Percentiles rank a stretch among this genome's conserved stretches.
phyloP scores from a whole-genome alignment of 1,284 basidiomycete genomes.

The Golubevia pallescens region DNA sequence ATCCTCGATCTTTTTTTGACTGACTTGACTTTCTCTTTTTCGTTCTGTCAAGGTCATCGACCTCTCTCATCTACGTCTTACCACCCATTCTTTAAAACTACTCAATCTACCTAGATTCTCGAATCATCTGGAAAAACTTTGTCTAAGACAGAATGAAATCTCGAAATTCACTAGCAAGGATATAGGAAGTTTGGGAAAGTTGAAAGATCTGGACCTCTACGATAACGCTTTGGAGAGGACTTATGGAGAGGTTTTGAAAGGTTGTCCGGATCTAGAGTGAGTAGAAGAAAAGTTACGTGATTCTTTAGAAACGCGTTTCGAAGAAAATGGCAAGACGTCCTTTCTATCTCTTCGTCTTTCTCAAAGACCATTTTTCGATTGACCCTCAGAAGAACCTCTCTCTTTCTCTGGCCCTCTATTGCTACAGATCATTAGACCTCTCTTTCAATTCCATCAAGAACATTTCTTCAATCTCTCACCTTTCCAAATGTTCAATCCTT shows the following conservation, averaged over 20 bases:
- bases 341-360: constrained; percentile 3
- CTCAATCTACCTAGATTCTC: constrained; percentile 44
- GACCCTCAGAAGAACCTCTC: neutral
- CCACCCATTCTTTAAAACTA: constrained; percentile 23
- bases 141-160: constrained; percentile 54
- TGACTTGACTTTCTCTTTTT: no score
- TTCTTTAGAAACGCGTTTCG: neutral
- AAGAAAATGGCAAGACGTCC: neutral
- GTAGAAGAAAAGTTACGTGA: constrained; percentile 59
- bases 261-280: constrained; percentile 74
- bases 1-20: no score
- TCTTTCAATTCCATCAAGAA: constrained; percentile 86
- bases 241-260: constrained; percentile 73
- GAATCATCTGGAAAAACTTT: constrained; percentile 32
- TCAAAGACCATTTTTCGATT: constrained; percentile 3
- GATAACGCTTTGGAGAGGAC: constrained; percentile 83
- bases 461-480: constrained; percentile 69
- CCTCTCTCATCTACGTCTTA: constrained; percentile 50
- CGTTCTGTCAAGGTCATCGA: no score
- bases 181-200: constrained; percentile 72
- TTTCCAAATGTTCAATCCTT: constrained; percentile 72
- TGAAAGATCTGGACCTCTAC: constrained; percentile 92
- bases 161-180: constrained; percentile 67
- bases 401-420: constrained; percentile 2
- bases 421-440: constrained; percentile 79